Base-by-base conservation (phyloP, 2,329 filamentous ascomycete genomes). In the Colletotrichum plurivorum region DNA sequence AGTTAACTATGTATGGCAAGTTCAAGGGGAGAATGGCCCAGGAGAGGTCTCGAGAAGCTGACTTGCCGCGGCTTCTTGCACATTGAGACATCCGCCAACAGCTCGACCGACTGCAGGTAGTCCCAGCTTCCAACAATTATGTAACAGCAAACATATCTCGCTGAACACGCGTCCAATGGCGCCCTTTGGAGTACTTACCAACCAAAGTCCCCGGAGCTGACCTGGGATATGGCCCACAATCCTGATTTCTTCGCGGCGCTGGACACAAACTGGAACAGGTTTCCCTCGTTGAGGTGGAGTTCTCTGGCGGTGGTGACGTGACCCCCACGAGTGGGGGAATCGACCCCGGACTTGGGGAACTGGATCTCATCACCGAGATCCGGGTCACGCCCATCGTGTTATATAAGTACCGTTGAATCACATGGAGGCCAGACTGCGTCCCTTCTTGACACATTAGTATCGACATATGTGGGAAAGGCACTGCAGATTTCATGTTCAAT, bases 281-380 rank as follows among this genome's bases (percentile, higher is more conserved):
- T 45, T 41, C 8, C 36, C 53, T 6, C 53, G 25, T 45, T 12
- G 36, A 15, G 36, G 53, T 56, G 53, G 53, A 45, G 53, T 15
- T 9, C 31, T 36, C 31, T 20, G n/a, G 18, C 45, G 45, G 45
- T n/a, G 9, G 16, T n/a, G 13, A 15, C 7, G 8, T 25, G 53
- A 22, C 53, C 53, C 53, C 53, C 53, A 56, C 53, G 20, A 18
- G 36, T 56, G 53, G 53, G 53, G 39, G 39, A 43, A 2, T 13
- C 9, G 10, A 13, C 31, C 10, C 43, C 43, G 8, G 31, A 36
- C 9, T 10, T 8, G 10, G 31, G 31, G 10, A 10, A 9, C 10
- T 36, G 31, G 8, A 36, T 36, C 31, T 36, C 31, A 36, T 36
- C 8, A 18, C 18, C 8, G 18, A 48, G 15, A 75, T 75, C 9